Evolutionary conservation across 1,284 basidiomycete genomes (phyloP).

Genomic region (Coniophora puteana): DNA sequence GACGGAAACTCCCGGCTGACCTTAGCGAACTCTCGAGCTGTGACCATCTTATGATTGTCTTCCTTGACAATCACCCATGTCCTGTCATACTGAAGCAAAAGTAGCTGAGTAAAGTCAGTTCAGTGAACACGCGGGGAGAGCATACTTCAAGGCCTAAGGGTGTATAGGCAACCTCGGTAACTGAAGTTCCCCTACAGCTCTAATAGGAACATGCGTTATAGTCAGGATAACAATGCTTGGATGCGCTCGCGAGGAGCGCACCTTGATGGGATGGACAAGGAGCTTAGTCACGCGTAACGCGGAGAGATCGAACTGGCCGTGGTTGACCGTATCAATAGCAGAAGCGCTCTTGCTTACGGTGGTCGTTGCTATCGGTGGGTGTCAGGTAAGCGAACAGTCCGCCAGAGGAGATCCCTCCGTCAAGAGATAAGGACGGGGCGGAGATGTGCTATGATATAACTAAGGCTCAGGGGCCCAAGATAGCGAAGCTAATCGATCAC

Average conservation of each 20-base stretch:
- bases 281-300: conserved; percentile 55
- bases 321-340: too few relatives aligned
- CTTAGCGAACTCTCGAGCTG: conserved; percentile 61
- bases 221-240: conserved; percentile 8
- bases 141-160: conserved; percentile 64
- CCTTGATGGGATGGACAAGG: conserved; percentile 68
- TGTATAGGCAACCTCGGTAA: conserved; percentile 50
- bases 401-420: too few relatives aligned
- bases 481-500: too few relatives aligned
- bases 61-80: conserved; percentile 66
- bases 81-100: conserved; percentile 52
- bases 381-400: too few relatives aligned
- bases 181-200: conserved; percentile 66
- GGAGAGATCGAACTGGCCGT: conserved; percentile 24
- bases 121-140: too few relatives aligned
- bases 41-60: conserved; percentile 48
- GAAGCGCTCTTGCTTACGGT: too few relatives aligned
- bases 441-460: too few relatives aligned
- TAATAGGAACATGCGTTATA: conserved; percentile 20
- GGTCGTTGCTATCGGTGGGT: too few relatives aligned
- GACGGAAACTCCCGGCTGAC: too few relatives aligned
- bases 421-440: too few relatives aligned
- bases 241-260: conserved; percentile 20
- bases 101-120: not conserved
- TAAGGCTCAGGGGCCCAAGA: too few relatives aligned